These are phyloP conservation scores for Trametes polyzona DNA, from an alignment of 1,284 basidiomycete genomes.

Conservation along the genomic window DNA sequence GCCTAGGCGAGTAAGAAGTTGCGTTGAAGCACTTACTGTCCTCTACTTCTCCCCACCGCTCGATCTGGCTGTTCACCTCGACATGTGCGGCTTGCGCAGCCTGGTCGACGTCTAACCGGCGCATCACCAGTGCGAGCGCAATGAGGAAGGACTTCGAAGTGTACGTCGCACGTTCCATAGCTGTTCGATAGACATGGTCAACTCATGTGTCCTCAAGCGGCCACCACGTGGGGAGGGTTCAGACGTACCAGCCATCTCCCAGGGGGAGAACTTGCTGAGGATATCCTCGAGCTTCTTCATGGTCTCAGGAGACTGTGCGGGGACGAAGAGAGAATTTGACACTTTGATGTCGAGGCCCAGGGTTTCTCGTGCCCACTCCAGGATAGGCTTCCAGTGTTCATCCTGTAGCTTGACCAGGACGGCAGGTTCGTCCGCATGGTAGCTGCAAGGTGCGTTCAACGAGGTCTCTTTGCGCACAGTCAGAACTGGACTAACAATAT, in stretches of 20 bases:
- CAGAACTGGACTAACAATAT: conserved; percentile 65
- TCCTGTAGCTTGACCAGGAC: conserved; percentile 81
- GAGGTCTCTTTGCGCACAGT: neutral
- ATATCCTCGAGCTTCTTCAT: conserved; percentile 61
- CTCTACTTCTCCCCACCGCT: conserved; percentile 98
- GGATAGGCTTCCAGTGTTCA: conserved; percentile 89
- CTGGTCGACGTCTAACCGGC: conserved; percentile 78
- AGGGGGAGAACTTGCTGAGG: conserved; percentile 70
- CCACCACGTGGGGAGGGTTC: neutral
- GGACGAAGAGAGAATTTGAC: conserved; percentile 70
- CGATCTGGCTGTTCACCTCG: conserved; percentile 94
- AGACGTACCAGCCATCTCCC: conserved; percentile 84
- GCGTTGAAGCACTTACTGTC: conserved; percentile 71
- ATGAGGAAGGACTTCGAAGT: conserved; percentile 93
- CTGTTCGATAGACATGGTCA: conserved; percentile 43
- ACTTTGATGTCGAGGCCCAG: conserved; percentile 71
- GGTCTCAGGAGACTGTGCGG: conserved; percentile 71
- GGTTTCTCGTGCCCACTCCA: conserved; percentile 75
- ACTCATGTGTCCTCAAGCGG: too few relatives aligned
- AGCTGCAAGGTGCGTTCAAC: conserved; percentile 52
- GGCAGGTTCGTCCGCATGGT: conserved; percentile 80
- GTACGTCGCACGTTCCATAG: conserved; percentile 91
- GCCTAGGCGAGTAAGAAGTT: conserved; percentile 26
- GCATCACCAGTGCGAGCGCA: conserved; percentile 82
- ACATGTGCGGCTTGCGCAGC: conserved; percentile 88